A percentile compares a stretch with the other conserved stretches of the same genome.
These are phyloP conservation scores for Sorghum bicolor DNA, from an alignment of 176 grass and related monocot species.

Conservation along the genomic window DNA sequence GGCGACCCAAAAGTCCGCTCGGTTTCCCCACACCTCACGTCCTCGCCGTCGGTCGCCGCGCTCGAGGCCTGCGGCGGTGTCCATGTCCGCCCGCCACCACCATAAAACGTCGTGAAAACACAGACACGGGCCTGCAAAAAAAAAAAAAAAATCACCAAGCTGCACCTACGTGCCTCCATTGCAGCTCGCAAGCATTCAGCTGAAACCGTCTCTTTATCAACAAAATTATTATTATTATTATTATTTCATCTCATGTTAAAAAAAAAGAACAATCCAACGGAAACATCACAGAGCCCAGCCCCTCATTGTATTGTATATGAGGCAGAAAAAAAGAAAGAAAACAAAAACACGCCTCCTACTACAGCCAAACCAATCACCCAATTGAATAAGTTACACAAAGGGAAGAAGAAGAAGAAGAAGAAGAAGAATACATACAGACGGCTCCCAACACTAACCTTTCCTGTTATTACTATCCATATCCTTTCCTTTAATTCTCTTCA, in stretches of 20 bases:
- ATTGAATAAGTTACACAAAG: constrained; percentile 60
- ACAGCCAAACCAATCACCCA: constrained; percentile 54
- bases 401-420: no score
- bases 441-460: constrained; percentile 44
- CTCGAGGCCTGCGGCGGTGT: neutral
- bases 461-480: neutral
- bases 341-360: constrained; percentile 13
- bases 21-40: neutral
- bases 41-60: neutral
- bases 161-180: no score
- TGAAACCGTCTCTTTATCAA: neutral
- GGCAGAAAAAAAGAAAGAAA: neutral
- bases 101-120: neutral
- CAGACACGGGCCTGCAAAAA: neutral
- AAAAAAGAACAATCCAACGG: constrained; percentile 11
- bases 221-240: constrained; percentile 25
- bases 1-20: neutral
- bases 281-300: constrained; percentile 13
- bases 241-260: constrained; percentile 27
- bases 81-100: neutral
- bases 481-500: constrained; percentile 6
- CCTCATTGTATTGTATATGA: constrained; percentile 24
- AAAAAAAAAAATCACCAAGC: no score
- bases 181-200: neutral
- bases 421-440: constrained; percentile 41